These are phyloP conservation scores for Boletus semigastroideus DNA, from an alignment of 1,284 basidiomycete genomes.

Conservation along the genomic window DNA sequence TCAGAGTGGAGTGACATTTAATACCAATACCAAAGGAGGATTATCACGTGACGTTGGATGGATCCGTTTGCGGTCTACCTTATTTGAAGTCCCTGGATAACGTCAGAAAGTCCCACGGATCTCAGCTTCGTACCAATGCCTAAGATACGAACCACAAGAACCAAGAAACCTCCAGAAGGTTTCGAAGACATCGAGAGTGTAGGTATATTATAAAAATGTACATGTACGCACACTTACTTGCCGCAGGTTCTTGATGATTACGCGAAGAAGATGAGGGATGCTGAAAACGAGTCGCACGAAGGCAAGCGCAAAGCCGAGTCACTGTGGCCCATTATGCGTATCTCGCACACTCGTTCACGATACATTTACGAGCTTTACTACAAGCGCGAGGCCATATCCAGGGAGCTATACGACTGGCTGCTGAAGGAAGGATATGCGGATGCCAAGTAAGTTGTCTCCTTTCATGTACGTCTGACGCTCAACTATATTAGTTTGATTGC, in stretches of 20 bases:
- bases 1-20: too few relatives aligned
- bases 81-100: too few relatives aligned
- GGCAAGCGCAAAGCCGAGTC: conserved; percentile 97
- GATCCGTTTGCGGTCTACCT: too few relatives aligned
- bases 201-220: conserved; percentile 22
- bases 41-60: too few relatives aligned
- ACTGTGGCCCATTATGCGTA: conserved; percentile 99
- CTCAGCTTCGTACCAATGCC: conserved; percentile 64
- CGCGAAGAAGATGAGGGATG: conserved; percentile 95
- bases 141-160: conserved; percentile 91
- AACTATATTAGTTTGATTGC: conserved; percentile 77
- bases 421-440: conserved; percentile 98
- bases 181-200: conserved; percentile 93
- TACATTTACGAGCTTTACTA: conserved; percentile 99
- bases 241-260: conserved; percentile 88
- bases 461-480: conserved; percentile 8
- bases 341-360: conserved; percentile 91
- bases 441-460: conserved; percentile 74
- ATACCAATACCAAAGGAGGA: too few relatives aligned
- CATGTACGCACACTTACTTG: conserved; percentile 7
- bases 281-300: conserved; percentile 96
- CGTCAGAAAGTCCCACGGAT: conserved; percentile 22
- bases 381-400: conserved; percentile 94
- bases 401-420: conserved; percentile 97
- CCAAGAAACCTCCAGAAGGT: conserved; percentile 95